phyloP scores from a whole-genome alignment of 2,329 filamentous ascomycete genomes.

The Thelonectria blattea region DNA sequence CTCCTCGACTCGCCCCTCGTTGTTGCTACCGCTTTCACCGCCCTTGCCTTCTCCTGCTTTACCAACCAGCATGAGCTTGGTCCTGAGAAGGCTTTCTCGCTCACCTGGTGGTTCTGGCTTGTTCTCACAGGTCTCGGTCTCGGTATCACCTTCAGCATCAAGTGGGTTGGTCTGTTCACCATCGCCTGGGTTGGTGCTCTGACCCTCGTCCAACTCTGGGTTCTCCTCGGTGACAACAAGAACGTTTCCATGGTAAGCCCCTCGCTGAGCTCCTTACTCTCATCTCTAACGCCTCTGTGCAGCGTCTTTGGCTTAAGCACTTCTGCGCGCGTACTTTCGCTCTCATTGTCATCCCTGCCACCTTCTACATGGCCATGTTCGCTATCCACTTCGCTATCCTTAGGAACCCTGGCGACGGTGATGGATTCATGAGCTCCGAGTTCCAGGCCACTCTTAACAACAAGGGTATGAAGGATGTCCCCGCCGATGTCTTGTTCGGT shows the following conservation, averaged over 20 bases:
- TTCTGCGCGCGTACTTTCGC: constrained; percentile 90
- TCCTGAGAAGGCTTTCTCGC: constrained; percentile 83
- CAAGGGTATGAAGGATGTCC: constrained; percentile 94
- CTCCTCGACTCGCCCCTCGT: constrained; percentile 95
- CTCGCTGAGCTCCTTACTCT: too few species aligned
- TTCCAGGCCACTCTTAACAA: constrained; percentile 97
- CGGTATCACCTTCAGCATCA: constrained; percentile 91
- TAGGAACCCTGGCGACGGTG: constrained; percentile 92
- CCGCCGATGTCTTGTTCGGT: constrained; percentile 88
- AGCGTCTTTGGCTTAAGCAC: constrained; percentile 90
- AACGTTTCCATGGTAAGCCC: constrained; percentile 75
- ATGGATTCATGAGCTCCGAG: constrained; percentile 99
- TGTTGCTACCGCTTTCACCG: constrained; percentile 90
- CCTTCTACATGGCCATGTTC: constrained; percentile 97
- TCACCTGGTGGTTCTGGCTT: constrained; percentile 99
- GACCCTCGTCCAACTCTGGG: constrained; percentile 92
- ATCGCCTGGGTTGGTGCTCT: constrained; percentile 96
- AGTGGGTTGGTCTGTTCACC: constrained; percentile 98
- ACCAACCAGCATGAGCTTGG: constrained; percentile 97
- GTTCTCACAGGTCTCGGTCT: constrained; percentile 83
- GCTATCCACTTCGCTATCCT: constrained; percentile 95
- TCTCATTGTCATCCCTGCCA: constrained; percentile 84
- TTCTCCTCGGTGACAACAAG: constrained; percentile 86
- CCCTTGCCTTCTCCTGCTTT: constrained; percentile 88
- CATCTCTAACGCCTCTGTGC: constrained; percentile 25